phyloP scores from a whole-genome alignment of 306 rosid genomes.

The Begonia loranthoides region DNA sequence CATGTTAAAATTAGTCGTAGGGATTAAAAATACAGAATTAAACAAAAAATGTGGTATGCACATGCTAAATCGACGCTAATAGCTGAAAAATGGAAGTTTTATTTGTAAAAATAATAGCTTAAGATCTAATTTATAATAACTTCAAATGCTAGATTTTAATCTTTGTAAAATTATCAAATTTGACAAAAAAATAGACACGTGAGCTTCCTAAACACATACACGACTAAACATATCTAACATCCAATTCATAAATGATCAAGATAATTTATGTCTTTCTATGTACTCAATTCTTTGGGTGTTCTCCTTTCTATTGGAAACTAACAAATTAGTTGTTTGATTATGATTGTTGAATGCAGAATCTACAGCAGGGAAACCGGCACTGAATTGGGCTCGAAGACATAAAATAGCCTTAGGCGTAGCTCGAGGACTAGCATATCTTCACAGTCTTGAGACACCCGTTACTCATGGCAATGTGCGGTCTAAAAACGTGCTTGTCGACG shows the following conservation, averaged over 20 bases:
- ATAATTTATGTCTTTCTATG: too few relatives aligned
- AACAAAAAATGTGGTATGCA: too few relatives aligned
- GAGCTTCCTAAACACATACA: not conserved
- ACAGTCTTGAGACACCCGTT: constrained; percentile 65
- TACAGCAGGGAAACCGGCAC: constrained; percentile 73
- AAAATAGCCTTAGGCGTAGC: constrained; percentile 85
- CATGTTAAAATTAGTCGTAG: too few relatives aligned
- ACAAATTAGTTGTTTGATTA: constrained; percentile 6
- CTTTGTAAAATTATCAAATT: too few relatives aligned
- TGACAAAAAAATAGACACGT: too few relatives aligned
- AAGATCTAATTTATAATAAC: too few relatives aligned
- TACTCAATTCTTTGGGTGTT: not conserved
- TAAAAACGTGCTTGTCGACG: constrained; percentile 80
- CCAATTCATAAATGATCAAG: not conserved
- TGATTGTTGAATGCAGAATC: constrained; percentile 39
- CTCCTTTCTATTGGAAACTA: not conserved
- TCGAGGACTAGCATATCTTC: constrained; percentile 82
- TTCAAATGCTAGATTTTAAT: too few relatives aligned
- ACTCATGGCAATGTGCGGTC: constrained; percentile 86
- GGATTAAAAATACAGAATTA: too few relatives aligned
- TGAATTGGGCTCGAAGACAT: constrained; percentile 96
- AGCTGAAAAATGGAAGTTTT: too few relatives aligned
- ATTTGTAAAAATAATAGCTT: too few relatives aligned
- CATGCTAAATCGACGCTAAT: too few relatives aligned
- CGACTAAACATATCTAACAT: not conserved